phyloP scores from a whole-genome alignment of 2,329 filamentous ascomycete species.

The Colletotrichum sp. region DNA sequence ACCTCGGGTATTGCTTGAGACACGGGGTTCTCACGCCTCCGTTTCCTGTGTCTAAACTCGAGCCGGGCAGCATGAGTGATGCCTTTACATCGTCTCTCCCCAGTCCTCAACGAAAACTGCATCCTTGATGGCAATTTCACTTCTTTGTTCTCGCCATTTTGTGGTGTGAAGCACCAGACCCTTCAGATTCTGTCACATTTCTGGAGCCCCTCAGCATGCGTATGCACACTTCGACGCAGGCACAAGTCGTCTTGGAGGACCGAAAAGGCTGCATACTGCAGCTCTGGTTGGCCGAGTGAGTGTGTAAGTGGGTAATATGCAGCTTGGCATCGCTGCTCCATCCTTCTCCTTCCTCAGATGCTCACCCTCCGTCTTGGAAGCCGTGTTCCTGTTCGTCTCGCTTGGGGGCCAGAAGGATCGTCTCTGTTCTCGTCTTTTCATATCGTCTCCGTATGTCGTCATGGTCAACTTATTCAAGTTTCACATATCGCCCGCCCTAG shows the following conservation, averaged over 20 bases:
- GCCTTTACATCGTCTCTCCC: background rate
- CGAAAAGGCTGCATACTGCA: background rate
- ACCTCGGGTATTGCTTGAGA: background rate
- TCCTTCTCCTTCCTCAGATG: background rate
- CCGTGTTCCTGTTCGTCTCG: background rate
- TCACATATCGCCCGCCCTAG: background rate
- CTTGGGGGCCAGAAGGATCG: background rate
- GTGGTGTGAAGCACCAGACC: background rate
- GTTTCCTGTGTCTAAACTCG: background rate
- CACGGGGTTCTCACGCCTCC: background rate
- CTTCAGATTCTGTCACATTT: background rate
- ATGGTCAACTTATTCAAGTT: background rate
- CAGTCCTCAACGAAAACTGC: background rate
- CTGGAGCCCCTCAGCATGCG: background rate
- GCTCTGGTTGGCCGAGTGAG: background rate
- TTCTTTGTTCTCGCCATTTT: background rate
- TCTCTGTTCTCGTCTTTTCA: background rate
- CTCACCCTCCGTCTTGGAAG: background rate
- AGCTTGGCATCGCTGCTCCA: slow-evolving; percentile 9
- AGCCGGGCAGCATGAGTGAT: background rate
- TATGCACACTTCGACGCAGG: slow-evolving; percentile 11
- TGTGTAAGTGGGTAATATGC: background rate
- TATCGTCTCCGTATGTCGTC: background rate
- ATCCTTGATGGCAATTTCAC: background rate
- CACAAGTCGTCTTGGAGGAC: background rate